Evolutionary conservation across 2,329 filamentous ascomycete genomes (phyloP), one percentile per base, ranked within the genome.

Genomic region (Magnaporthales sp.): DNA sequence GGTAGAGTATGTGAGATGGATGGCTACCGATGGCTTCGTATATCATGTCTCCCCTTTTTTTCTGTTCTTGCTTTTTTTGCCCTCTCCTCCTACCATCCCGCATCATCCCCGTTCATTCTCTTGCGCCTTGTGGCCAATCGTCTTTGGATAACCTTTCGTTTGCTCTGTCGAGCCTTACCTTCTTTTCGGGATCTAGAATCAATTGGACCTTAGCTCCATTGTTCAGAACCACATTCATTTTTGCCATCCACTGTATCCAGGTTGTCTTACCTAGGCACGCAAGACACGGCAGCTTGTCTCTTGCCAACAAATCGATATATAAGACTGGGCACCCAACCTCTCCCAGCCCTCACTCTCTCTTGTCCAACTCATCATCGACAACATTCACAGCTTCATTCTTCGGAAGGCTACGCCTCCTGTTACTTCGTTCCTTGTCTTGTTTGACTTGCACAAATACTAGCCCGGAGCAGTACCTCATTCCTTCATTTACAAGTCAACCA

Each of bases 391-490:
- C 29, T 76, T 77, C 76, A 74, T 74, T 77, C 73, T 71, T 75
- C 32, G 69, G 73, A 76, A 77, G 75, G 75, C 73, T 74, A 75
- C 63, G 38, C 74, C 75, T 73, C 74, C 71, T 46, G 4, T n/a
- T 7, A 46, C 38, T 71, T 68, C 71, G 69, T 70, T 70, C 65
- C 31, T 51, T 67, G 68, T 70, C 68, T 69, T 72, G 70, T 72
- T 71, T 70, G 74, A 73, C 63, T 70, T 68, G 69, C 69, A 9
- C 5, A 58, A 38, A 30, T 68, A 73, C 68, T 72, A 74, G 79
- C 79, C 79, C 77, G 79, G 79, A 72, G 79, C 79, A 80, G 72
- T 74, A 76, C 73, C 38, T n/a, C 38, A 70, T 73, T 77, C 75
- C 73, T 74, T 78, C 74, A 58, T 9, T 70, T 10, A 6, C 46